Conservation (phyloP, 2,329 filamentous ascomycete genomes). For the Penicillium sp. region DNA sequence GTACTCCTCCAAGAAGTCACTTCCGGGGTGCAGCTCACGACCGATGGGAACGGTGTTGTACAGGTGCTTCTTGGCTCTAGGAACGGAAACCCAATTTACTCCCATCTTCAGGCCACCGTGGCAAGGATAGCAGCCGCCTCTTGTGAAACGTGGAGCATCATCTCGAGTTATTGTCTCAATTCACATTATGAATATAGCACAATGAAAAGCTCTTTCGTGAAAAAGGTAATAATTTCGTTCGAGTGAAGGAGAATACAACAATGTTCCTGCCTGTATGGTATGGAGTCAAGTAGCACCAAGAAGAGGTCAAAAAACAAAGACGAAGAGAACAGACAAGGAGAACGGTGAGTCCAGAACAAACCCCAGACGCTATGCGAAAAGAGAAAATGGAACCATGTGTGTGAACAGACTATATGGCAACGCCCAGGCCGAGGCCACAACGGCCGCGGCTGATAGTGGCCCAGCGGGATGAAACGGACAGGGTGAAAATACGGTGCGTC, state of each 20-base stretch:
- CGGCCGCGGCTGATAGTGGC: neutral
- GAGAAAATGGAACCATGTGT: constrained; percentile 33
- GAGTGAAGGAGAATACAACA: constrained; percentile 17
- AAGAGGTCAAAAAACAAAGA: neutral
- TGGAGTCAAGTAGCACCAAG: constrained; percentile 4
- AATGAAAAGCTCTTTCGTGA: neutral
- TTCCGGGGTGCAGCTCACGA: too few relatives aligned
- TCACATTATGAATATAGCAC: neutral
- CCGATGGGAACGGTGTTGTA: too few relatives aligned
- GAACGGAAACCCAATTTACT: neutral
- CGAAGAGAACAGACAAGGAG: constrained; percentile 11
- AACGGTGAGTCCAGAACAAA: constrained; percentile 28
- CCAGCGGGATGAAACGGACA: neutral
- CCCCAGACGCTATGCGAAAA: constrained; percentile 43
- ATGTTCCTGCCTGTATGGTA: constrained; percentile 10
- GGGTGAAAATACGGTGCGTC: neutral
- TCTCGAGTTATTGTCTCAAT: neutral
- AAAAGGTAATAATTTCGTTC: constrained; percentile 10
- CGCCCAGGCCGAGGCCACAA: constrained; percentile 13
- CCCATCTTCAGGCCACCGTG: neutral
- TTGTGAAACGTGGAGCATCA: too few relatives aligned
- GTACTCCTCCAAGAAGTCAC: too few relatives aligned
- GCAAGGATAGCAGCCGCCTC: neutral
- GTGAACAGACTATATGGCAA: constrained; percentile 25
- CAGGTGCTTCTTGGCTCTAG: neutral